Base-by-base conservation (phyloP, 2,329 filamentous ascomycete genomes). In the Aspergillus ochraceus region DNA sequence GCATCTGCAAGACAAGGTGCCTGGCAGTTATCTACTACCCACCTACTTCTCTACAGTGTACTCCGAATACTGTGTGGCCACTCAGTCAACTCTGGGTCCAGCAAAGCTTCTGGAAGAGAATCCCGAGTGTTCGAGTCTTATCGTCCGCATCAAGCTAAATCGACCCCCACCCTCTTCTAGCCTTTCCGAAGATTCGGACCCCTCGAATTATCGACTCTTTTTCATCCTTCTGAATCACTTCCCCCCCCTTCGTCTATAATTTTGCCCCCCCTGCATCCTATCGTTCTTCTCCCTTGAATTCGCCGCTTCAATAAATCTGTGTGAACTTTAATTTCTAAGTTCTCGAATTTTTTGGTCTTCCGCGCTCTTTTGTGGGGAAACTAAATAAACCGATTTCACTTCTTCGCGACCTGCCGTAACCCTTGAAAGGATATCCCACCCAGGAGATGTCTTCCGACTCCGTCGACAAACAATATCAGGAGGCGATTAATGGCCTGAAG, bases 391-490 rank as follows among this genome's bases (percentile, higher is more conserved):
- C 47, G 49, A 47, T 52, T n/a, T 29, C 24, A 11, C 10, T 30
- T 12, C 42, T 50, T 46, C 49, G 32, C 54, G 47, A 45, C 47
- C 32, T 56, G 2, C 29, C 12, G 11, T 32, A 32, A 42, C 26
- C 52, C 51, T 36, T 26, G 46, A 20, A 47, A 30, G 45, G 45
- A 29, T 14, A 29, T 39, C n/a, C 32, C 29, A 47, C 30, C 47
- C 29, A 60, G 49, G 64, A 49, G 54, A 74, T 74, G 72, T 70
- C 72, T 52, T 70, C 74, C 54, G 65, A 66, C 32, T 51, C 66
- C 36, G 66, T 60, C 57, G 63, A 73, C 54, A 67, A 66, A 20
- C 60, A 64, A n/a, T 66, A 69, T 26, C 70, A 74, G 50, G 52
- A 59, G 26, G 69, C 70, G 30, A 70, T 74, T 52, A 66, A 67